phyloP scores from a whole-genome alignment of 179 eudicot species.

The Spergularia azorica region DNA sequence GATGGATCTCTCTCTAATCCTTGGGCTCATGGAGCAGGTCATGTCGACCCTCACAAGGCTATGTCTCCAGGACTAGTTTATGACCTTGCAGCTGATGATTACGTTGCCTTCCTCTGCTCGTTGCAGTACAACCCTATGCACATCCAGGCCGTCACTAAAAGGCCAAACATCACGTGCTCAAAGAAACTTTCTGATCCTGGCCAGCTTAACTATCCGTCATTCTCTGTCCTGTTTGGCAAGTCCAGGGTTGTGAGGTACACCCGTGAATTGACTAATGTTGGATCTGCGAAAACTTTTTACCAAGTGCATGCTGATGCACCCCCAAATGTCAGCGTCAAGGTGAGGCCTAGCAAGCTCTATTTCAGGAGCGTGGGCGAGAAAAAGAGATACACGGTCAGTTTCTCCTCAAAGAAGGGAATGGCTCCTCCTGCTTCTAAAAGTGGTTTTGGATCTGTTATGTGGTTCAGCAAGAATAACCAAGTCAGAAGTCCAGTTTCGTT shows the following conservation, averaged over 20 bases:
- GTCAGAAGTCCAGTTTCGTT: constrained; percentile 83
- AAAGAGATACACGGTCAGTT: constrained; percentile 71
- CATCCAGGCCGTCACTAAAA: constrained; percentile 50
- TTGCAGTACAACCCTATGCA: constrained; percentile 55
- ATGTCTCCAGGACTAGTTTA: constrained; percentile 85
- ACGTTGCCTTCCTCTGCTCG: constrained; percentile 76
- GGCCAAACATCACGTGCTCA: constrained; percentile 60
- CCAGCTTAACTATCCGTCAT: constrained; percentile 87
- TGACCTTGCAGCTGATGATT: constrained; percentile 59
- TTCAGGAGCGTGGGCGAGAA: constrained; percentile 72
- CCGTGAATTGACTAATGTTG: constrained; percentile 79
- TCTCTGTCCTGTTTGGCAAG: constrained; percentile 67
- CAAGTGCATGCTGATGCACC: constrained; percentile 60
- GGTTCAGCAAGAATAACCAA: constrained; percentile 56
- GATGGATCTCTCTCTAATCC: constrained; percentile 60
- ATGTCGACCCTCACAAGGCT: constrained; percentile 85
- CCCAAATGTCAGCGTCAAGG: constrained; percentile 46
- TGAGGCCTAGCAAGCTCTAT: constrained; percentile 60
- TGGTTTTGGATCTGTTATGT: constrained; percentile 70
- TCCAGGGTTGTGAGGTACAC: constrained; percentile 57
- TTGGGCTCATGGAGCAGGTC: constrained; percentile 83
- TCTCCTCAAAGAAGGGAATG: constrained; percentile 53
- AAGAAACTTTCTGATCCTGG: constrained; percentile 63
- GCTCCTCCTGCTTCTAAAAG: constrained; percentile 24
- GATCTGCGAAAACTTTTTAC: constrained; percentile 51